A percentile compares a stretch with the other conserved stretches of the same genome.
phyloP scores from a whole-genome alignment of 2,329 filamentous ascomycete species.

The Herpomyces periplanetae region DNA sequence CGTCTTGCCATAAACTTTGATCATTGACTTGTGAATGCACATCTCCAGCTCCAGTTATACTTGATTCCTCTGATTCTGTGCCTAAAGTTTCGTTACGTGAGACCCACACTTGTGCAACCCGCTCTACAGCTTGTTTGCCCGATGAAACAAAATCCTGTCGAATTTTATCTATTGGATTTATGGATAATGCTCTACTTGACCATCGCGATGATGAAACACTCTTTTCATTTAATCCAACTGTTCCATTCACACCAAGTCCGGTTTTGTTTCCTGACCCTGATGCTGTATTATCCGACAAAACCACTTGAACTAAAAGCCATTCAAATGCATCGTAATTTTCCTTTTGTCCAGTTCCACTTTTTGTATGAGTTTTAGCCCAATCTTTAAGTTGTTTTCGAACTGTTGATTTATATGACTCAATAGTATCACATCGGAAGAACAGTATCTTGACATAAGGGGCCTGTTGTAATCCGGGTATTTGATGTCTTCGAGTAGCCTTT shows the following conservation, averaged over 20 bases:
- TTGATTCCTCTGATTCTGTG: no score
- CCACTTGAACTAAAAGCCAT: slow-evolving; percentile 73
- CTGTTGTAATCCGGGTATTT: slow-evolving; percentile 65
- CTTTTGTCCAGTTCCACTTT: slow-evolving; percentile 19
- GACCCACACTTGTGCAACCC: slow-evolving; percentile 49
- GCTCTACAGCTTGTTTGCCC: slow-evolving; percentile 31
- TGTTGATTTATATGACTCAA: slow-evolving; percentile 53
- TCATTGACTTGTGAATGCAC: no score
- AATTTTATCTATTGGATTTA: slow-evolving; percentile 7
- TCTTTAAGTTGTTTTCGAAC: slow-evolving; percentile 43
- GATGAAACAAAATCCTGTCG: slow-evolving; percentile 11
- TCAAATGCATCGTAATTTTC: slow-evolving; percentile 91
- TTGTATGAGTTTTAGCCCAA: slow-evolving; percentile 47
- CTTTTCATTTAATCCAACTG: slow-evolving; percentile 21
- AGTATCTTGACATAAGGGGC: slow-evolving; percentile 80
- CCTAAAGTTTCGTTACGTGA: no score
- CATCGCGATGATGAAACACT: slow-evolving; percentile 24
- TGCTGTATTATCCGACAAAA: slow-evolving; percentile 45
- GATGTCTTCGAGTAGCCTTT: slow-evolving; percentile 26
- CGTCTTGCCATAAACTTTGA: slow-evolving; percentile 44
- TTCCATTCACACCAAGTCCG: slow-evolving; percentile 10
- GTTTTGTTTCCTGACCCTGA: slow-evolving; percentile 21
- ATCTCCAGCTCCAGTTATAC: no score
- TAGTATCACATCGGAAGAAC: slow-evolving; percentile 69
- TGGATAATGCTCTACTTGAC: slow-evolving; percentile 33